Percentiles rank a stretch among this genome's conserved stretches.
phyloP scores from a whole-genome alignment of 257 asterid genomes.

The Nicotiana noctiflora region DNA sequence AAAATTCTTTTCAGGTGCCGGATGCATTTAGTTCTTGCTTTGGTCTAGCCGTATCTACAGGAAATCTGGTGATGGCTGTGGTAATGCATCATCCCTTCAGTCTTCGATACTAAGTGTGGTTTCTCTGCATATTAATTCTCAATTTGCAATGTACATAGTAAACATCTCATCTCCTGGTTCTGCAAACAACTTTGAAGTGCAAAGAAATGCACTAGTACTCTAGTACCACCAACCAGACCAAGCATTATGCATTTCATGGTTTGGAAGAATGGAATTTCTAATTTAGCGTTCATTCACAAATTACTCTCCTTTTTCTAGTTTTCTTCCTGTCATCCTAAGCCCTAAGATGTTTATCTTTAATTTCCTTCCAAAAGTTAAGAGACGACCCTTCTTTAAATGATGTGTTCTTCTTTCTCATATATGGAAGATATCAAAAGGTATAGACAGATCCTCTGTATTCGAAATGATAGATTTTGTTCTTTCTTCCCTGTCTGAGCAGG shows the following conservation, averaged over 20 bases:
- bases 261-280: background rate
- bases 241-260: background rate
- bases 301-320: background rate
- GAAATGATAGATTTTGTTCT: background rate
- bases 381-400: background rate
- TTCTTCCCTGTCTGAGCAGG: background rate
- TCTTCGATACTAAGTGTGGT: background rate
- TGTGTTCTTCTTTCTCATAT: background rate
- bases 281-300: background rate
- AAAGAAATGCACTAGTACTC: background rate
- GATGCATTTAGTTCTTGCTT: constrained; percentile 68
- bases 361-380: background rate
- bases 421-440: background rate
- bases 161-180: background rate
- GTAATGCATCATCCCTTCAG: constrained; percentile 31
- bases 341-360: background rate
- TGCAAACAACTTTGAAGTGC: background rate
- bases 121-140: background rate
- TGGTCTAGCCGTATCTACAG: constrained; percentile 89
- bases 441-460: background rate
- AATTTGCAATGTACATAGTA: background rate
- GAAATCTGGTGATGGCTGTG: constrained; percentile 81
- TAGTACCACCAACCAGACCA: background rate
- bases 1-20: constrained; percentile 46
- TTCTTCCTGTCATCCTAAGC: background rate